Percentiles rank a stretch among this genome's conserved stretches.
These are phyloP conservation scores for Colletotrichum higginsianum DNA, from an alignment of 2,329 filamentous ascomycete genomes.

Conservation along the genomic window DNA sequence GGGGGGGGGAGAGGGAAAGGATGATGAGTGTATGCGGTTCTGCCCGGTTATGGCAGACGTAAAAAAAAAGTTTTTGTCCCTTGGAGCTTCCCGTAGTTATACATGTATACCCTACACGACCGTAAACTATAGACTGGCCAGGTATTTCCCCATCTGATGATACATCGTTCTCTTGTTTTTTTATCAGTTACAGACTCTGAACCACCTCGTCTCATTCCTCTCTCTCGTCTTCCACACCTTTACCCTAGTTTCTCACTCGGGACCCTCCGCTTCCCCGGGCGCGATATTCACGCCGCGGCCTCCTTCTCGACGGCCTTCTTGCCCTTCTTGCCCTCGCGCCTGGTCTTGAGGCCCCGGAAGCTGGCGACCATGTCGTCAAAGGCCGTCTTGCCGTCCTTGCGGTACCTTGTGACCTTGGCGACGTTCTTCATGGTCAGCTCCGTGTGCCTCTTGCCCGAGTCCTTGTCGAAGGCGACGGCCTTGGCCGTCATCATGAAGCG, in stretches of 20 bases:
- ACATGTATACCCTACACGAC: slow-evolving; percentile 43
- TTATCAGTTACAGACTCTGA: slow-evolving; percentile 26
- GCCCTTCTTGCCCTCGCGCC: slow-evolving; percentile 47
- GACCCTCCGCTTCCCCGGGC: too few relatives aligned
- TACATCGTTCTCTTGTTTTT: slow-evolving; percentile 17
- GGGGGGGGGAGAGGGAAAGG: background rate
- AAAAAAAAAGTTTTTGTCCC: slow-evolving; percentile 42
- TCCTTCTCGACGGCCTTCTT: slow-evolving; percentile 49
- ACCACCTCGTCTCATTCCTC: slow-evolving; percentile 8
- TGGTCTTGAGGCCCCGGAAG: slow-evolving; percentile 52
- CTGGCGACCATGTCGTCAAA: slow-evolving; percentile 76
- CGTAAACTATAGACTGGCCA: slow-evolving; percentile 41
- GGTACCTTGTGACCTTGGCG: slow-evolving; percentile 84
- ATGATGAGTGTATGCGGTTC: slow-evolving; percentile 30
- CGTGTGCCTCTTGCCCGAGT: slow-evolving; percentile 71
- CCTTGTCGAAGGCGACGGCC: slow-evolving; percentile 77
- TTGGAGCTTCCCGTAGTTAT: slow-evolving; percentile 37
- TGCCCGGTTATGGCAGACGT: slow-evolving; percentile 18
- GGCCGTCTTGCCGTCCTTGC: slow-evolving; percentile 75
- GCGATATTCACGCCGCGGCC: background rate
- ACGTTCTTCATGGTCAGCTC: slow-evolving; percentile 85
- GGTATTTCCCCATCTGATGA: slow-evolving; percentile 34
- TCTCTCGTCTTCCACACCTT: background rate
- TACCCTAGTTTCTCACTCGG: background rate
- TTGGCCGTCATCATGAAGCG: slow-evolving; percentile 95